A percentile compares a stretch with the other conserved stretches of the same genome.
Evolutionary conservation across 2,329 filamentous ascomycete species (phyloP).

Genomic region (Ascochyta koolunga): DNA sequence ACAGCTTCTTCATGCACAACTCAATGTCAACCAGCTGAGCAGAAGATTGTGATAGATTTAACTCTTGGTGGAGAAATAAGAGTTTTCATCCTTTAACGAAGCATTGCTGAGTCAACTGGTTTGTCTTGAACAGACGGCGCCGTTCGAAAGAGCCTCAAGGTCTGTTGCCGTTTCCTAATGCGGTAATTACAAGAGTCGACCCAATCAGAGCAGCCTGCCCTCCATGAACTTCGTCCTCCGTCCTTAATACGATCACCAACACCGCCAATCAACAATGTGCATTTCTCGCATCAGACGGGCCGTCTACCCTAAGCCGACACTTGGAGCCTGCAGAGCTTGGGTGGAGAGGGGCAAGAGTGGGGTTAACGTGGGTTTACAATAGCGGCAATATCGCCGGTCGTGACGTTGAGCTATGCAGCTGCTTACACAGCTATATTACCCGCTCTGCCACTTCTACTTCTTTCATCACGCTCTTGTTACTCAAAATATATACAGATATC

Average conservation of each 20-base stretch:
- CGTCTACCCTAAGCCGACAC: not conserved
- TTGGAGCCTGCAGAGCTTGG: not conserved
- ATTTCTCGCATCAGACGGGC: not conserved
- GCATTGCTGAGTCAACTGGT: conserved; percentile 5
- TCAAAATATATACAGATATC: not conserved
- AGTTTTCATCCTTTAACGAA: not conserved
- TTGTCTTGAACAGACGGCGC: not conserved
- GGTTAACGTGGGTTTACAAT: conserved; percentile 7
- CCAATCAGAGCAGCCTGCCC: not conserved
- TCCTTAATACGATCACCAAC: not conserved
- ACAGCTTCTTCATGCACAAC: not conserved
- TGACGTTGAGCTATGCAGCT: conserved; percentile 15
- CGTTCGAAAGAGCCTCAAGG: not conserved
- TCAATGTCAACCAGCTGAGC: not conserved
- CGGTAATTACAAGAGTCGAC: conserved; percentile 2
- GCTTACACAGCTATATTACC: conserved; percentile 13
- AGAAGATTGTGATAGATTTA: not conserved
- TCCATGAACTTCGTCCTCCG: not conserved
- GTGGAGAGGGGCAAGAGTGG: conserved; percentile 18
- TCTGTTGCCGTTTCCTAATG: not conserved
- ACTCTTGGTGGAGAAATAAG: not conserved
- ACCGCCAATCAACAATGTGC: conserved; percentile 4
- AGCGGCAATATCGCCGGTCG: conserved; percentile 6
- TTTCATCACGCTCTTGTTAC: not conserved
- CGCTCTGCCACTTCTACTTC: not conserved